Percentiles rank a stretch among this genome's conserved stretches.
Evolutionary conservation across 305 asterid genomes (phyloP).

Genomic region (Solanum hybrid): DNA sequence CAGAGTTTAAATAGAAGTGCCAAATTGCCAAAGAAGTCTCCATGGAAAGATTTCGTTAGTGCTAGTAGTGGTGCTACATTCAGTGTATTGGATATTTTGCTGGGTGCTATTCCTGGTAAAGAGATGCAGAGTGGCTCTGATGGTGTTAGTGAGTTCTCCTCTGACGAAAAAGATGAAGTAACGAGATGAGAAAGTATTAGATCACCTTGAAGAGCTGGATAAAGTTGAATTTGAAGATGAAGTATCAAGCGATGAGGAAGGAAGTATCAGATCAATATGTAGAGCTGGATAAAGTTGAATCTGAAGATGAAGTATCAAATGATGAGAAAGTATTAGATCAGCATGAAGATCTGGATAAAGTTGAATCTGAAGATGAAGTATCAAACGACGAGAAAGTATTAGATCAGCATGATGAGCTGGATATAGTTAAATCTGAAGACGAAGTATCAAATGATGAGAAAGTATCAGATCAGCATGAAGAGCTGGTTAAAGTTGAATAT

Average conservation of each 20-base stretch:
- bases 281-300: not conserved
- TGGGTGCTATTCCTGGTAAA: constrained; percentile 16
- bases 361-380: not conserved
- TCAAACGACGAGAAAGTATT: not conserved
- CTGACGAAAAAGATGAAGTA: constrained; percentile 7
- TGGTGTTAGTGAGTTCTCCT: constrained; percentile 5
- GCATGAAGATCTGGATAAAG: not conserved
- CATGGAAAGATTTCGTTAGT: constrained; percentile 37
- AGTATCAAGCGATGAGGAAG: not conserved
- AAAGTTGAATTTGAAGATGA: constrained; percentile 9
- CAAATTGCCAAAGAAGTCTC: constrained; percentile 22
- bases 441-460: not conserved
- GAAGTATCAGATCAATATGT: not conserved
- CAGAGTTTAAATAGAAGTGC: constrained; percentile 8
- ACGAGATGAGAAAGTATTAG: not conserved
- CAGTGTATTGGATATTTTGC: constrained; percentile 34
- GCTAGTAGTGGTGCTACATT: constrained; percentile 31
- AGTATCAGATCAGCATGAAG: not conserved
- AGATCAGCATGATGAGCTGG: constrained; percentile 11
- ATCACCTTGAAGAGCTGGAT: constrained; percentile 10
- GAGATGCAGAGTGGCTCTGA: constrained; percentile 23
- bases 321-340: not conserved
- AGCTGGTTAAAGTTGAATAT: no score
- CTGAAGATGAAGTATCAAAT: not conserved
- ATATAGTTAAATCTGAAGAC: not conserved